A percentile compares a stretch with the other conserved stretches of the same genome.
Conservation (phyloP, 2,329 filamentous ascomycete species). For the Xylaria sp. region DNA sequence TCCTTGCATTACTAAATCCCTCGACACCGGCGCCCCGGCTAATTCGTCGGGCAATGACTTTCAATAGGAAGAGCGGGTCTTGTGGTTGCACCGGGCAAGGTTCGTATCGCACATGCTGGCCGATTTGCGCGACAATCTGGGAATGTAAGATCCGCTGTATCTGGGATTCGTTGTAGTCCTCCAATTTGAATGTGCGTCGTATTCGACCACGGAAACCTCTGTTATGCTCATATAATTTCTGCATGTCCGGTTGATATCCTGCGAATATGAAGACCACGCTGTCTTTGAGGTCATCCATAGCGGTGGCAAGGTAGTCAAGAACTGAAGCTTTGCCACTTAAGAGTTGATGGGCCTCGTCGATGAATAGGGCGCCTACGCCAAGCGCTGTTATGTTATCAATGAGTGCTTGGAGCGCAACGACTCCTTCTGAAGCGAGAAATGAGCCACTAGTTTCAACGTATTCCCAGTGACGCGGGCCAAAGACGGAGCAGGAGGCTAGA, state of each 20-base stretch:
- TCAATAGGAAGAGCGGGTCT: conserved; percentile 14
- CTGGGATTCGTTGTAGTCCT: conserved; percentile 21
- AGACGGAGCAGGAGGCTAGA: conserved; percentile 67
- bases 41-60: conserved; percentile 21
- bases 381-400: conserved; percentile 64
- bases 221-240: conserved; percentile 22
- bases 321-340: conserved; percentile 69
- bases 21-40: conserved; percentile 1
- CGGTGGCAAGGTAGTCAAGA: conserved; percentile 50
- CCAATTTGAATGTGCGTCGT: conserved; percentile 12
- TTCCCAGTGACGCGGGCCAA: conserved; percentile 50
- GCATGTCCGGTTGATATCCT: conserved; percentile 17
- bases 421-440: conserved; percentile 69
- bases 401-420: conserved; percentile 65
- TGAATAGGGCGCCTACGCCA: conserved; percentile 77
- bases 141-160: conserved; percentile 8
- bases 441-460: conserved; percentile 77
- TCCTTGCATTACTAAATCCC: conserved; percentile 18
- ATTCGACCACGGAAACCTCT: conserved; percentile 8
- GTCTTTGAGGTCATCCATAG: conserved; percentile 4
- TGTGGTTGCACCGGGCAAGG: conserved; percentile 8
- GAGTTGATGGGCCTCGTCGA: conserved; percentile 83
- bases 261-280: conserved; percentile 26
- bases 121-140: background rate
- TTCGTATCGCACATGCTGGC: background rate